These are phyloP conservation scores for Vitis riparia DNA, from an alignment of 164 flowering plant species.

Conservation along the genomic window DNA sequence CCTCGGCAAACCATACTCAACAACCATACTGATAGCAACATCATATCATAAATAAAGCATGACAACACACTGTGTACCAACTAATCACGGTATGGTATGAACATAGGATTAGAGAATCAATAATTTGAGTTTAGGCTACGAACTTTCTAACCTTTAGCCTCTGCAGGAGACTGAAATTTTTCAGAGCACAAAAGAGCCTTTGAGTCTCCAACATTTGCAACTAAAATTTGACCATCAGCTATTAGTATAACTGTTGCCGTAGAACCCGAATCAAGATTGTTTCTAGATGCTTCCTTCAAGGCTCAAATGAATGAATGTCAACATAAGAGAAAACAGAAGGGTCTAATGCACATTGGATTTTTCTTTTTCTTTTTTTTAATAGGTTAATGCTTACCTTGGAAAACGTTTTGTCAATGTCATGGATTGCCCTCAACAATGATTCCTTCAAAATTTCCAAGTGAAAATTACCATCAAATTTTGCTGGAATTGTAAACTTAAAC, in stretches of 20 bases:
- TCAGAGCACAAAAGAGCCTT: conserved; percentile 94
- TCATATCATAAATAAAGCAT: background rate
- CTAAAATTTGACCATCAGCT: conserved; percentile 82
- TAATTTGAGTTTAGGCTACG: background rate
- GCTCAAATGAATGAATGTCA: conserved; percentile 19
- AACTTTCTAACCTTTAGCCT: conserved; percentile 64
- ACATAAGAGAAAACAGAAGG: conserved; percentile 8
- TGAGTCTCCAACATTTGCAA: conserved; percentile 94
- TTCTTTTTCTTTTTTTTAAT: no score
- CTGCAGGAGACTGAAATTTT: conserved; percentile 58
- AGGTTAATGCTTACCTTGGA: conserved; percentile 49
- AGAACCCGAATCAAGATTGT: conserved; percentile 74
- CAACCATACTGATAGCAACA: no score
- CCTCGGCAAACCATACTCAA: background rate
- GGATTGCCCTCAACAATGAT: conserved; percentile 84
- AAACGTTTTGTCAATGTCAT: conserved; percentile 83
- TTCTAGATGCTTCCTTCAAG: conserved; percentile 79
- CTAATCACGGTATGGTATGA: background rate
- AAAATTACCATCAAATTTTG: conserved; percentile 54
- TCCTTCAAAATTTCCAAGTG: conserved; percentile 86
- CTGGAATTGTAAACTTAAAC: conserved; percentile 43
- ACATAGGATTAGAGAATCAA: background rate
- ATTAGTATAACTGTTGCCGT: conserved; percentile 80
- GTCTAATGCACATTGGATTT: background rate
- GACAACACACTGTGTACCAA: background rate